phyloP scores from a whole-genome alignment of 1,284 basidiomycete species.

The Sphagnurus paluster region DNA sequence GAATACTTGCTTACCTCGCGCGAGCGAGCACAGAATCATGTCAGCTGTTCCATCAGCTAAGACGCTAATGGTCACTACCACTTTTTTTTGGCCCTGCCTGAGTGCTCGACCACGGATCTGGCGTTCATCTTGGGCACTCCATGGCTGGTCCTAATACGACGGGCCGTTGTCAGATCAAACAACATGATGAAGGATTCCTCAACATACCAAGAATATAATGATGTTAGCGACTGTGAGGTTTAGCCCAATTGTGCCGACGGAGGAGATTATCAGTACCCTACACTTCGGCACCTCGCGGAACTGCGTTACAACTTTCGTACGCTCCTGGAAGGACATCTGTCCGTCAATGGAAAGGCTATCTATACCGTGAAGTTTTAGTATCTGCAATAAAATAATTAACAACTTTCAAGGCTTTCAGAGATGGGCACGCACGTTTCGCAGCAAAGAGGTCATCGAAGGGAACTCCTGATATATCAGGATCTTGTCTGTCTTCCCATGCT shows the following conservation, averaged over 20 bases:
- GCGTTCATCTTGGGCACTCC: slow-evolving; percentile 8
- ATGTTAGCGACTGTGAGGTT: neutral
- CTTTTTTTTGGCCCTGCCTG: slow-evolving; percentile 27
- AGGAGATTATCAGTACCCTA: neutral
- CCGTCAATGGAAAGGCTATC: neutral
- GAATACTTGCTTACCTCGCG: neutral
- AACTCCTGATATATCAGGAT: slow-evolving; percentile 25
- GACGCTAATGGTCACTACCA: slow-evolving; percentile 12
- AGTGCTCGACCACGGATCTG: slow-evolving; percentile 24
- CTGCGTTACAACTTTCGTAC: neutral
- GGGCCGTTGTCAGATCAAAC: neutral
- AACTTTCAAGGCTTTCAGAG: too few species aligned
- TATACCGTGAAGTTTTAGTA: neutral
- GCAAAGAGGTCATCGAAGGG: slow-evolving; percentile 14
- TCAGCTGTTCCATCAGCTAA: neutral
- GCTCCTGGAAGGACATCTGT: neutral
- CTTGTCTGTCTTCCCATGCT: neutral
- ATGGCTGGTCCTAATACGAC: slow-evolving; percentile 21
- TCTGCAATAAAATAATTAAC: neutral
- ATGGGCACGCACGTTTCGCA: slow-evolving; percentile 19
- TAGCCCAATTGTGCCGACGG: neutral
- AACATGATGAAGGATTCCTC: neutral
- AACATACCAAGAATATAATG: neutral
- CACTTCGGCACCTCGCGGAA: neutral
- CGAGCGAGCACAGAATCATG: neutral